Evolutionary conservation across 2,329 filamentous ascomycete species (phyloP).

Genomic region (Colletotrichum camelliae): DNA sequence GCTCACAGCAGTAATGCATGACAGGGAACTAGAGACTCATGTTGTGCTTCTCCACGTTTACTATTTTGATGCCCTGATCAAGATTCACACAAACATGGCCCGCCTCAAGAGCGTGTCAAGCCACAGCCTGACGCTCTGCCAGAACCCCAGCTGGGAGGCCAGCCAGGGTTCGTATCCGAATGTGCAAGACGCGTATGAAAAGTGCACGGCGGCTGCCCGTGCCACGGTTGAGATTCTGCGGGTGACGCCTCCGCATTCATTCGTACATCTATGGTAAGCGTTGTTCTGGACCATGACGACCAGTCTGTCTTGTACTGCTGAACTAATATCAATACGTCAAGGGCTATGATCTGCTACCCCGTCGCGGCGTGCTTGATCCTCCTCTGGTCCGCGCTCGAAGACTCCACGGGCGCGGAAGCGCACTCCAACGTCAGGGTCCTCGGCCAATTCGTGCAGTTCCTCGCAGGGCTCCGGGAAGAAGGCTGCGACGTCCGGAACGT

Average conservation of each 20-base stretch:
- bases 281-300: not conserved
- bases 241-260: not conserved
- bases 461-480: conserved; percentile 7
- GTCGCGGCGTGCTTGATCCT: conserved; percentile 5
- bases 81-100: not conserved
- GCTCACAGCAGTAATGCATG: not conserved
- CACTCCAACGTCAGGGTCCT: not conserved
- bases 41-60: not conserved
- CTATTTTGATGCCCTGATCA: not conserved
- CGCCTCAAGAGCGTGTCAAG: not conserved
- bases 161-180: not conserved
- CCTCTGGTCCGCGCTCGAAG: conserved; percentile 8
- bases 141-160: not conserved
- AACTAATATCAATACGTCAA: not conserved
- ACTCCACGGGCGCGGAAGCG: conserved; percentile 1
- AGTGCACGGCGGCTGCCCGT: conserved; percentile 1
- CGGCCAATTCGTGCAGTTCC: conserved; percentile 10
- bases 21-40: not conserved
- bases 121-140: not conserved
- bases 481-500: not conserved
- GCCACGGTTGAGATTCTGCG: conserved; percentile 1
- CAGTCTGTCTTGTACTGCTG: not conserved
- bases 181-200: not conserved
- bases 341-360: conserved; percentile 8
- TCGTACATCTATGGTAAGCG: not conserved